Evolutionary conservation across 2,329 filamentous ascomycete genomes (phyloP).

Genomic region (Talaromyces sp.): DNA sequence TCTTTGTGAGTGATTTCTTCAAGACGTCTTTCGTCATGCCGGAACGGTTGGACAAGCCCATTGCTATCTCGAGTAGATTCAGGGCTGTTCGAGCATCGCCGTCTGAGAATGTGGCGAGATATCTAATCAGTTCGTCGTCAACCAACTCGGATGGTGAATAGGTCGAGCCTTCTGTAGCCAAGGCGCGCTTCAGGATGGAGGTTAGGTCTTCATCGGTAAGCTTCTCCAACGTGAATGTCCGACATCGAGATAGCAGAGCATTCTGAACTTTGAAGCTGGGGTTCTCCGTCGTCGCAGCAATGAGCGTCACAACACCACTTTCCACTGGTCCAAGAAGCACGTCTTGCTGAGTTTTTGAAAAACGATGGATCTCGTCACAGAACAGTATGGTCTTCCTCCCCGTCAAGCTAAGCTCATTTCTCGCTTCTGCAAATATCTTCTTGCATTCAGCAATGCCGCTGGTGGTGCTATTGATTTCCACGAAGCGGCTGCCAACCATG

Average conservation of each 20-base stretch:
- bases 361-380: slow-evolving; percentile 93
- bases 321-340: slow-evolving; percentile 92
- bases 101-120: slow-evolving; percentile 82
- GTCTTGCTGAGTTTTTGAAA: slow-evolving; percentile 89
- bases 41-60: slow-evolving; percentile 66
- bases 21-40: slow-evolving; percentile 70
- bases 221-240: slow-evolving; percentile 81
- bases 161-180: slow-evolving; percentile 58
- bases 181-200: slow-evolving; percentile 71
- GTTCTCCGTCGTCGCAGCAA: slow-evolving; percentile 96
- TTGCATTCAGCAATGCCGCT: slow-evolving; percentile 87
- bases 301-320: slow-evolving; percentile 81
- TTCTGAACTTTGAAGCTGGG: slow-evolving; percentile 90
- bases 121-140: slow-evolving; percentile 71
- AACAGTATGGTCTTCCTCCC: slow-evolving; percentile 94
- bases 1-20: slow-evolving; percentile 81
- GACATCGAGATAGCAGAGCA: slow-evolving; percentile 81
- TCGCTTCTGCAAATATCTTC: slow-evolving; percentile 82
- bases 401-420: slow-evolving; percentile 72
- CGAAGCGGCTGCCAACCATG: slow-evolving; percentile 77
- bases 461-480: slow-evolving; percentile 93
- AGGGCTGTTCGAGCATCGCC: slow-evolving; percentile 90
- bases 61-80: slow-evolving; percentile 84
- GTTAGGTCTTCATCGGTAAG: slow-evolving; percentile 69
- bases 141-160: slow-evolving; percentile 56